Evolutionary conservation across 2,329 filamentous ascomycete genomes (phyloP).

Genomic region (Seiridium unicorne): DNA sequence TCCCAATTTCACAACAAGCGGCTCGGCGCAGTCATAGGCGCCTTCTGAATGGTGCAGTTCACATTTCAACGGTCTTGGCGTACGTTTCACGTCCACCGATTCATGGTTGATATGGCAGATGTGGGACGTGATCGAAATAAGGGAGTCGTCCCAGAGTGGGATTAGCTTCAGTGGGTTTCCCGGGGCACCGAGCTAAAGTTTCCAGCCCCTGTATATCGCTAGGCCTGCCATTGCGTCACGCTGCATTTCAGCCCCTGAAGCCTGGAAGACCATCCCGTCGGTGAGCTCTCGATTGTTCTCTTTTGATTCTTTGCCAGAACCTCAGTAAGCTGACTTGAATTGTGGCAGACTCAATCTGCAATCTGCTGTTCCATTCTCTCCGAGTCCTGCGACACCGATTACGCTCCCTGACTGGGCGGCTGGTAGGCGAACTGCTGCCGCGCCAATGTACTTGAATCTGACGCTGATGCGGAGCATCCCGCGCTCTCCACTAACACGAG

Average conservation of each 20-base stretch:
- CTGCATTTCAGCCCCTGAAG: constrained; percentile 3
- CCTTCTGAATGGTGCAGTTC: constrained; percentile 1
- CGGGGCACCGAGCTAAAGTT: not conserved
- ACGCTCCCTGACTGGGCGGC: not conserved
- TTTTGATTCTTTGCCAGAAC: not conserved
- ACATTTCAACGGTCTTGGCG: constrained; percentile 7
- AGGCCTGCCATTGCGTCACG: constrained; percentile 1
- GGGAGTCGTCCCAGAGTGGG: not conserved
- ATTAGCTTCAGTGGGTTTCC: not conserved
- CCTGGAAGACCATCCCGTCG: not conserved
- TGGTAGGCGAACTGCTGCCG: not conserved
- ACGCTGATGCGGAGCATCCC: not conserved
- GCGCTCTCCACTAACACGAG: not conserved
- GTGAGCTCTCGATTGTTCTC: not conserved
- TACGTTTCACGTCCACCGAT: constrained; percentile 7
- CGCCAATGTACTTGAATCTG: not conserved
- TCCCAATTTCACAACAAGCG: constrained; percentile 1
- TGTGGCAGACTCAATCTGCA: not conserved
- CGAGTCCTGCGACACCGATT: too few species aligned
- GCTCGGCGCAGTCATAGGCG: constrained; percentile 5
- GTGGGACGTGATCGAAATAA: not conserved
- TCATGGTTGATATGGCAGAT: constrained; percentile 4
- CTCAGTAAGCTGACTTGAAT: too few species aligned
- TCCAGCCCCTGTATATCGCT: not conserved
- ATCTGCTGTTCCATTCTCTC: not conserved